Evolutionary conservation across 768 basidiomycete genomes (phyloP), one percentile per base, ranked within the genome.

Genomic region (Candolleomyces efflorescens): DNA sequence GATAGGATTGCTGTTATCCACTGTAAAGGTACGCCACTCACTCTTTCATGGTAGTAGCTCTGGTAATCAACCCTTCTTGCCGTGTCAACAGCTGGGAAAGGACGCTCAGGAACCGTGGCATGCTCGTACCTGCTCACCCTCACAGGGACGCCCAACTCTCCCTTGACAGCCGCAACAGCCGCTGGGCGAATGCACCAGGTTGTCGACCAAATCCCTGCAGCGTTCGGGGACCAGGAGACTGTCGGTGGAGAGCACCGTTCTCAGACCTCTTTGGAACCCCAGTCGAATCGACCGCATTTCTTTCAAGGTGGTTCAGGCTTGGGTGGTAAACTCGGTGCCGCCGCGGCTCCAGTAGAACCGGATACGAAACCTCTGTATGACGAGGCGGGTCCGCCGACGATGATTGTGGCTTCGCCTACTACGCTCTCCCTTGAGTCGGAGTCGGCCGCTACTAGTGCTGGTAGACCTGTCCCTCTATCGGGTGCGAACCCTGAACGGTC

Each of bases 21-120:
- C 63, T 94, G 92, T 69, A 94, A 94, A 82, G 92, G 90, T 83
- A 67, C 38, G 54, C 49, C 41, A 15, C 23, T 37, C 20, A 26
- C 53, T 50, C 44, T n/a, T 41, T 60, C 27, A 55, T 43, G 58
- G 9, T 22, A n/a, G 26, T 17, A 1, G 36, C 12, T 52, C n/a
- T 51, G 49, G 32, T 53, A 6, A 10, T 1, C 7, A 26, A 32
- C 7, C 44, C 23, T 15, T 4, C 49, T 27, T 2, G 38, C 5
- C 27, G 15, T 24, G 12, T 51, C 2, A 20, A 22, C 38, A 89
- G 89, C 88, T 53, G 88, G 89, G 0, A 89, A 94, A 69, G 92
- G 92, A 13, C 79, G 92, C 54, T 93, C 92, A 0, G 93, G 93
- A 9, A 93, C 89, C 0, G 80, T 94, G 61, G 89, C 92, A 0